A percentile compares a stretch with the other conserved stretches of the same genome.
Conservation (phyloP, 179 eudicot genomes). For the Spinacia oleracea region DNA sequence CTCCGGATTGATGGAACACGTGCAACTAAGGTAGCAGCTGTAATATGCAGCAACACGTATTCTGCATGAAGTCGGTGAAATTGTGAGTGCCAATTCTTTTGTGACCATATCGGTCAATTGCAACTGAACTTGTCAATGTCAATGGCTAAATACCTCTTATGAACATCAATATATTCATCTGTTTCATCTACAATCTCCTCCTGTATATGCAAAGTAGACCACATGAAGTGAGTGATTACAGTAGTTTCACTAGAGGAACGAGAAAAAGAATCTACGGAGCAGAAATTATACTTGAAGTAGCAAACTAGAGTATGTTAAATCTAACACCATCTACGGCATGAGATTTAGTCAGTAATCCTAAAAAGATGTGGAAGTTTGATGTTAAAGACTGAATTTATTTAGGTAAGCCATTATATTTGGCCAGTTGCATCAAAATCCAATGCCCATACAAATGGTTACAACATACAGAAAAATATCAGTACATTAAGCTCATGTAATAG, state of each 20-base stretch:
- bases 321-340: not conserved
- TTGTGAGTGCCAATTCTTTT: slow-evolving; percentile 14
- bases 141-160: slow-evolving; percentile 60
- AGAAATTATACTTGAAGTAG: not conserved
- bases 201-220: too few species aligned
- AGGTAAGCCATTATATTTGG: not conserved
- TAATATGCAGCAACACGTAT: too few species aligned
- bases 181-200: too few species aligned
- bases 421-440: not conserved
- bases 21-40: too few species aligned
- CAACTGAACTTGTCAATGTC: not conserved
- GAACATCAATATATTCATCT: slow-evolving; percentile 88
- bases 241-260: not conserved
- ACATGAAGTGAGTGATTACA: too few species aligned
- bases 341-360: not conserved
- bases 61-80: too few species aligned
- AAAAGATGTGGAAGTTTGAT: too few species aligned
- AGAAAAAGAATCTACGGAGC: not conserved
- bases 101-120: slow-evolving; percentile 12
- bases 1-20: too few species aligned
- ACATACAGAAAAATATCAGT: not conserved
- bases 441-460: not conserved
- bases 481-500: too few species aligned
- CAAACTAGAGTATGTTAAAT: not conserved
- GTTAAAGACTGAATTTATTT: too few species aligned